Percentiles rank a stretch among this genome's conserved stretches.
Evolutionary conservation across 1,139 yeast species (phyloP).

Genomic region (Magnusiomyces suaveolens): DNA sequence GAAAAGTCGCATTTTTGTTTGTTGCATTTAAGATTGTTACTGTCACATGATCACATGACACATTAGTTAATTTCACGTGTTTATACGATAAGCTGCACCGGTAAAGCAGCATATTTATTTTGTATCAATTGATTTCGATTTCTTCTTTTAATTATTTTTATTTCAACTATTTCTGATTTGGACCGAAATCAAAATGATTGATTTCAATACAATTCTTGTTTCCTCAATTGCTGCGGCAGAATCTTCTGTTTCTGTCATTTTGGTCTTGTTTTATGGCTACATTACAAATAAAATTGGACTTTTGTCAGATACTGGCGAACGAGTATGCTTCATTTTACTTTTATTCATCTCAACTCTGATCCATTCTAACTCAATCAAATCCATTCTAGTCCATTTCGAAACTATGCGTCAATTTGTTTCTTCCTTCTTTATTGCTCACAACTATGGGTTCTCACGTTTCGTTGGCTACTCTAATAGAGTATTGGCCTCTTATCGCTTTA

Average conservation of each 20-base stretch:
- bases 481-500: constrained; percentile 19
- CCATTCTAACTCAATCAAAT: constrained; percentile 6
- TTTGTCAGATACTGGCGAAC: constrained; percentile 14
- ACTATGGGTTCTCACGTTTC: constrained; percentile 21
- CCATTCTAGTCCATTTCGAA: constrained; percentile 15
- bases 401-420: constrained; percentile 19
- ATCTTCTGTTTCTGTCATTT: constrained; percentile 18
- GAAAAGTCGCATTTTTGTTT: too few relatives aligned
- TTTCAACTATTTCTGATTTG: too few relatives aligned
- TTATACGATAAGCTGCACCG: too few relatives aligned
- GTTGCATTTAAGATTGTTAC: too few relatives aligned
- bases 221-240: constrained; percentile 17
- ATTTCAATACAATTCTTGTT: constrained; percentile 10
- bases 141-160: too few relatives aligned
- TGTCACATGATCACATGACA: too few relatives aligned
- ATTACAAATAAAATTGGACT: constrained; percentile 11
- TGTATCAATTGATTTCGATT: too few relatives aligned
- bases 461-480: constrained; percentile 15
- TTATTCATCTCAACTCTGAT: not conserved
- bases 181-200: too few relatives aligned
- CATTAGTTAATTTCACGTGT: too few relatives aligned
- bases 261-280: constrained; percentile 16
- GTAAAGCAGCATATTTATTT: too few relatives aligned
- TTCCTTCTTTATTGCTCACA: constrained; percentile 19
- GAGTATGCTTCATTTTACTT: constrained; percentile 8